These are phyloP conservation scores for Suillus discolor DNA, from an alignment of 768 basidiomycete genomes.

Conservation along the genomic window DNA sequence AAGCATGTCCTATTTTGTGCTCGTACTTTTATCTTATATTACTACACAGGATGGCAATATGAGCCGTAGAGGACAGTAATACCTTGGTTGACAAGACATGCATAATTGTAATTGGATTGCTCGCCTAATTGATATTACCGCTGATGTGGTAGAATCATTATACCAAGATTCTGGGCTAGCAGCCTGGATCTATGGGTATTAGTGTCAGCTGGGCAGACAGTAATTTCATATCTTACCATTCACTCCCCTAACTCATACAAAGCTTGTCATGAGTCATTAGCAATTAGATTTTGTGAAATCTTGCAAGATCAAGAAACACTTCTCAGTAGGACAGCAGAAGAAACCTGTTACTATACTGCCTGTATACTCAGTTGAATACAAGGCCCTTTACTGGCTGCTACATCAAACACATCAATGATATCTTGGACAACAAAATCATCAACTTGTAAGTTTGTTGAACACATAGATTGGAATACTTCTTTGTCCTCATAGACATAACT, in stretches of 20 bases:
- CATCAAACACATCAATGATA: no score
- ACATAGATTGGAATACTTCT: no score
- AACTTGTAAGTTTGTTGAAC: no score
- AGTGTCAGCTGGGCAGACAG: slow-evolving; percentile 3
- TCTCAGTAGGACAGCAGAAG: no score
- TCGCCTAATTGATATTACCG: background rate
- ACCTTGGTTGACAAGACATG: slow-evolving; percentile 24
- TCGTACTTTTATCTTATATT: no score
- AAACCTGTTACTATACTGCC: no score
- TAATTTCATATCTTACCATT: slow-evolving; percentile 16
- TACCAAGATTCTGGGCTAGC: background rate
- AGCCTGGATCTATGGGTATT: slow-evolving; percentile 18
- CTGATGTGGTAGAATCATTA: background rate
- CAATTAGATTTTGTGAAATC: no score
- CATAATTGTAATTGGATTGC: slow-evolving; percentile 23
- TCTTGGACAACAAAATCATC: no score
- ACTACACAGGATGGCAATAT: slow-evolving; percentile 21
- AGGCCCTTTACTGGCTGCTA: no score
- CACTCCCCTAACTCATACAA: background rate
- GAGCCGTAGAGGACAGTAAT: slow-evolving; percentile 26
- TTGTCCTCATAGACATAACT: no score
- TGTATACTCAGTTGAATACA: no score
- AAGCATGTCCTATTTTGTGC: background rate
- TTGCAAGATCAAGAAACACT: no score
- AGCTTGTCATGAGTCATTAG: slow-evolving; percentile 20